Percentiles rank a stretch among this genome's conserved stretches.
Conservation (phyloP, 148 eudicot species). For the Cornus suecica region DNA sequence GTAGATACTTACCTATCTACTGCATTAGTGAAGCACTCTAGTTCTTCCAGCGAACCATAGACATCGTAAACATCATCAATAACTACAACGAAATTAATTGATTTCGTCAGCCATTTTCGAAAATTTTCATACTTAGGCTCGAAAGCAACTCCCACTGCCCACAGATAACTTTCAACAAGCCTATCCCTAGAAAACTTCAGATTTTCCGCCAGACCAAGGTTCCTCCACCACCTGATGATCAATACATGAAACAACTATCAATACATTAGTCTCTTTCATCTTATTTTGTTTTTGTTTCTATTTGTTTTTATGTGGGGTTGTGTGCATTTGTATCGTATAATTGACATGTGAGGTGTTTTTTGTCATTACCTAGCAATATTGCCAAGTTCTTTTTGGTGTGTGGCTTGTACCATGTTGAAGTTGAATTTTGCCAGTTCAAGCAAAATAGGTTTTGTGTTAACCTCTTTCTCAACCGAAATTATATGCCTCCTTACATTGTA, state of each 20-base stretch:
- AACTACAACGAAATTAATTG: slow-evolving; percentile 32
- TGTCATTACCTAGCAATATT: slow-evolving; percentile 29
- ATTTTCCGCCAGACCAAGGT: slow-evolving; percentile 31
- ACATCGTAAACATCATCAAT: slow-evolving; percentile 56
- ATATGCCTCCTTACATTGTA: slow-evolving; percentile 40
- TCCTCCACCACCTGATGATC: slow-evolving; percentile 68
- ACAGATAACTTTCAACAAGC: slow-evolving; percentile 48
- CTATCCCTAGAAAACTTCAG: slow-evolving; percentile 44
- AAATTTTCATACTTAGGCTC: slow-evolving; percentile 37
- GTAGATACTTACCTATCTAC: slow-evolving; percentile 28
- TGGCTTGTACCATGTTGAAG: slow-evolving; percentile 48
- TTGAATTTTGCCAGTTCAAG: slow-evolving; percentile 33
- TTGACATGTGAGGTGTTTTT: not conserved
- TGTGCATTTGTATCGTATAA: not conserved
- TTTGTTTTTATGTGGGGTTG: not conserved
- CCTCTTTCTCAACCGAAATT: slow-evolving; percentile 5
- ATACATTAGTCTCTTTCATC: not conserved
- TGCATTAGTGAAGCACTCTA: slow-evolving; percentile 34
- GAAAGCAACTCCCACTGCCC: slow-evolving; percentile 47
- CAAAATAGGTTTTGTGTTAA: slow-evolving; percentile 13
- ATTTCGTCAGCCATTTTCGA: slow-evolving; percentile 45
- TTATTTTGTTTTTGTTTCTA: not conserved
- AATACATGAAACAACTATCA: not conserved
- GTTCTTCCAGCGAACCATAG: slow-evolving; percentile 43
- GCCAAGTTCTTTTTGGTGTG: slow-evolving; percentile 39